Conservation (phyloP, 2,329 filamentous ascomycete genomes). For the Trichoderma sp. region DNA sequence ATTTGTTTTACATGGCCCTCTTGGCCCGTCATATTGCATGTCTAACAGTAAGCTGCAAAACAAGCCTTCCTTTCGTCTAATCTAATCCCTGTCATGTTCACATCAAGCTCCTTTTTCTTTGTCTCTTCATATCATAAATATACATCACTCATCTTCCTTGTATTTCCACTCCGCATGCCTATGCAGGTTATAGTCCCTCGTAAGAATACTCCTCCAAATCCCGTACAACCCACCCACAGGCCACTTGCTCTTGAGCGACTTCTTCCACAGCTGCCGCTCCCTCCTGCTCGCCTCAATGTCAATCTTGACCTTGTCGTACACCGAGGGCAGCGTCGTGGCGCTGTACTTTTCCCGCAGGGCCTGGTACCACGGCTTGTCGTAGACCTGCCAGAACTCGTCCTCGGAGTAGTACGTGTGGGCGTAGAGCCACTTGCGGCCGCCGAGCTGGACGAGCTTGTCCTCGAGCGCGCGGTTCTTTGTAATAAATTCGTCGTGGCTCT, state of each 20-base stretch:
- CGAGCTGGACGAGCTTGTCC: conserved; percentile 66
- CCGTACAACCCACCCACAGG: conserved; percentile 64
- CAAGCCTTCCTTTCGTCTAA: not conserved
- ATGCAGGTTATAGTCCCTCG: conserved; percentile 59
- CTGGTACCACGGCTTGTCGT: conserved; percentile 64
- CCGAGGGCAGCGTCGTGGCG: conserved; percentile 64
- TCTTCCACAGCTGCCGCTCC: conserved; percentile 45
- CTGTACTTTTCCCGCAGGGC: conserved; percentile 64
- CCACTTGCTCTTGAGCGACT: conserved; percentile 53
- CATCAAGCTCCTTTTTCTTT: not conserved
- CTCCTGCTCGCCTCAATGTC: conserved; percentile 51
- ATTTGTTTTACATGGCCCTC: not conserved
- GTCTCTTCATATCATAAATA: not conserved
- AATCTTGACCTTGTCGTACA: conserved; percentile 72
- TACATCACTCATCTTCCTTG: conserved; percentile 37
- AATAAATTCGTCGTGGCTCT: conserved; percentile 62
- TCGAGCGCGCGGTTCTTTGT: conserved; percentile 73
- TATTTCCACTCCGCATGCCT: conserved; percentile 59
- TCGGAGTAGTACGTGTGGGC: conserved; percentile 83
- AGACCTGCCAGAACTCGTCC: conserved; percentile 69
- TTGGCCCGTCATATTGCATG: not conserved
- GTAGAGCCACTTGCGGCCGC: conserved; percentile 86
- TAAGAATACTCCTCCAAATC: conserved; percentile 61
- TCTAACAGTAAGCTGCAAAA: not conserved
- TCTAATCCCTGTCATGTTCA: not conserved